Base-by-base conservation (phyloP, 176 grass and related monocot species). In the Elaeis guineensis region DNA sequence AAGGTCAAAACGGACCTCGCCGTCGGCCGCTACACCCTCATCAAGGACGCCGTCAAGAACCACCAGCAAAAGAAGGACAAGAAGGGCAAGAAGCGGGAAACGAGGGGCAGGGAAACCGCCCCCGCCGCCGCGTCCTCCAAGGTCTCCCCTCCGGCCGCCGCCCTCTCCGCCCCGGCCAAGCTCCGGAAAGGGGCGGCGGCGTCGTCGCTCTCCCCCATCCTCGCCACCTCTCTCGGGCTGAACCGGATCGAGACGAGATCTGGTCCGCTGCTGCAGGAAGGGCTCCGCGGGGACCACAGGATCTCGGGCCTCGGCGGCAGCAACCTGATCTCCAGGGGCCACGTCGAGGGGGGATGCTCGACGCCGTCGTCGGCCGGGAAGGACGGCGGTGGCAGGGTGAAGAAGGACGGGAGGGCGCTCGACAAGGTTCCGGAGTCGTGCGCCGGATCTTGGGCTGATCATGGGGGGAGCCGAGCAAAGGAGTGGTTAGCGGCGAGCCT, bases 171-270 rank as follows among this genome's bases (percentile, higher is more conserved):
- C 5, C 35, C 32, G 21, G 4, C 70, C 51, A 73, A 73, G 70
- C 51, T 73, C 51, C 59, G 70, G 60, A 89, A 81, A 59, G 75
- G 51, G 22, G 49, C 53, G 21, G 70, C 6, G 16, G 52, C 29
- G 17, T 28, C 65, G 17, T 17, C 70, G 52, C 35, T 98, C 26
- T 92, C 87, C 12, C 94, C 94, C 51, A 93, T 98, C 79, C 77
- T 93, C n/a, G 94, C 88, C 9, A 93, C 94, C 64, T 98, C 94
- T 3, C 94, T 98, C 11, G 94, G 94, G 12, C 78, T 98, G 26
- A 98, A 98, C 70, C 82, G 82, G 88, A 98, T 98, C 79, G 93
- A 93, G 88, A 98, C 94, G 77, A 98, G 94, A 93, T 98, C 94
- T 64, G 88, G 94, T 17, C 94, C 94, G 52, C 83, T 98, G 67